phyloP scores from a whole-genome alignment of 768 basidiomycete species.

The Agrocybe chaxingu region DNA sequence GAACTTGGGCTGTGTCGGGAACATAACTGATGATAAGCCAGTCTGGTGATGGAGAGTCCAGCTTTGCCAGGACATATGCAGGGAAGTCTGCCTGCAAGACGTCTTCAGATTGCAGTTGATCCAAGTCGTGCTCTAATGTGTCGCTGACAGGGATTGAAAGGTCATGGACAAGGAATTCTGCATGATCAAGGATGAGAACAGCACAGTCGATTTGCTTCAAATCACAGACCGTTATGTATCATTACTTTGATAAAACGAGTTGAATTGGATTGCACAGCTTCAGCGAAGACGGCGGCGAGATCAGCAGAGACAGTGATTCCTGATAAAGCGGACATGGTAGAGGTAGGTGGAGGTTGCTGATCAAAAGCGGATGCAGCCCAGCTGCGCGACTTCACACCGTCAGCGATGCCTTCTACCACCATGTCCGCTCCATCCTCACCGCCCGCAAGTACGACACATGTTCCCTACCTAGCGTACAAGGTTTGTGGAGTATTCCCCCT shows the following conservation, averaged over 20 bases:
- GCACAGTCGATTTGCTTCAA: conserved; percentile 7
- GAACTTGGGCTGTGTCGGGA: conserved; percentile 75
- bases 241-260: conserved; percentile 75
- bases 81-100: conserved; percentile 60
- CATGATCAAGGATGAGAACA: conserved; percentile 15
- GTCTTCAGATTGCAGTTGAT: conserved; percentile 43
- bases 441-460: conserved; percentile 21
- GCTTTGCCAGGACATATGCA: conserved; percentile 71
- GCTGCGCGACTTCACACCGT: conserved; percentile 1
- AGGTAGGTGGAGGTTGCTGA: conserved; percentile 12
- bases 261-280: conserved; percentile 45
- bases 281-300: conserved; percentile 54
- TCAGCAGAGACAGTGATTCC: conserved; percentile 65
- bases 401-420: conserved; percentile 8
- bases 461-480: conserved; percentile 54
- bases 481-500: conserved; percentile 22
- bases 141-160: conserved; percentile 43
- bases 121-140: conserved; percentile 62
- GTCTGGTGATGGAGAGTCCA: conserved; percentile 55
- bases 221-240: conserved; percentile 65
- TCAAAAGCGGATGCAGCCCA: conserved; percentile 10
- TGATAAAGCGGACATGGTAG: conserved; percentile 68
- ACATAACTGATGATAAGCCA: conserved; percentile 82
- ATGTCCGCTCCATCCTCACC: conserved; percentile 28
- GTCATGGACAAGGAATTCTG: conserved; percentile 71